These are phyloP conservation scores for Seminavis robusta DNA, from an alignment of 108 stramenopile species.

Conservation along the genomic window DNA sequence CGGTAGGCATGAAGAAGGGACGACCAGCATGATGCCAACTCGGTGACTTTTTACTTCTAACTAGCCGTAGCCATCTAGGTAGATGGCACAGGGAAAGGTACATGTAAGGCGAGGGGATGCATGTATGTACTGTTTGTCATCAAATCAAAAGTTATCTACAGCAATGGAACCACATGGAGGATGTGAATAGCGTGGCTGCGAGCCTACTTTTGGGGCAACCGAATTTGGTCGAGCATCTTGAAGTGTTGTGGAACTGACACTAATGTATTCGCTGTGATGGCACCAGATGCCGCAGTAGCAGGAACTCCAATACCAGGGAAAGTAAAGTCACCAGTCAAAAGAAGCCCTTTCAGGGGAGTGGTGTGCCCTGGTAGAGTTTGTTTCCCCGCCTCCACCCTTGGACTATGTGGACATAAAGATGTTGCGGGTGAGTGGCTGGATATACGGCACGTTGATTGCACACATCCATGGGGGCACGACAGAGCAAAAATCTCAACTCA, in stretches of 20 bases:
- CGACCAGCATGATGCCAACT: too few species aligned
- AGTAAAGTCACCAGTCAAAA: slow-evolving; percentile 61
- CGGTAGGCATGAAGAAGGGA: too few species aligned
- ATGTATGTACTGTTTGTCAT: too few species aligned
- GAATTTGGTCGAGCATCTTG: slow-evolving; percentile 54
- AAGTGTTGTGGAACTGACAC: slow-evolving; percentile 47
- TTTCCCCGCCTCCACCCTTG: slow-evolving; percentile 61
- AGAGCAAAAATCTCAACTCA: background rate
- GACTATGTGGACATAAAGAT: too few species aligned
- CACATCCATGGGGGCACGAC: background rate
- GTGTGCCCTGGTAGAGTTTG: slow-evolving; percentile 58
- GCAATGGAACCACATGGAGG: too few species aligned
- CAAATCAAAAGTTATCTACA: too few species aligned
- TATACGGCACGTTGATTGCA: background rate
- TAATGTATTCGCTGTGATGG: slow-evolving; percentile 57
- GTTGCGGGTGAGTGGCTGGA: background rate
- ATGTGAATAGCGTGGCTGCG: too few species aligned
- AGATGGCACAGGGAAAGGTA: too few species aligned
- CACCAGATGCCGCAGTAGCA: slow-evolving; percentile 75
- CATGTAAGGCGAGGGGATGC: too few species aligned
- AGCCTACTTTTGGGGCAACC: slow-evolving; percentile 40
- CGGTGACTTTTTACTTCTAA: too few species aligned
- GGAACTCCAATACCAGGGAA: slow-evolving; percentile 88
- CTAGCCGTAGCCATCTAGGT: too few species aligned
- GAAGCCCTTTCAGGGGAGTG: slow-evolving; percentile 46